phyloP scores from a whole-genome alignment of 2,329 filamentous ascomycete genomes.

The Celoporthe dispersa region DNA sequence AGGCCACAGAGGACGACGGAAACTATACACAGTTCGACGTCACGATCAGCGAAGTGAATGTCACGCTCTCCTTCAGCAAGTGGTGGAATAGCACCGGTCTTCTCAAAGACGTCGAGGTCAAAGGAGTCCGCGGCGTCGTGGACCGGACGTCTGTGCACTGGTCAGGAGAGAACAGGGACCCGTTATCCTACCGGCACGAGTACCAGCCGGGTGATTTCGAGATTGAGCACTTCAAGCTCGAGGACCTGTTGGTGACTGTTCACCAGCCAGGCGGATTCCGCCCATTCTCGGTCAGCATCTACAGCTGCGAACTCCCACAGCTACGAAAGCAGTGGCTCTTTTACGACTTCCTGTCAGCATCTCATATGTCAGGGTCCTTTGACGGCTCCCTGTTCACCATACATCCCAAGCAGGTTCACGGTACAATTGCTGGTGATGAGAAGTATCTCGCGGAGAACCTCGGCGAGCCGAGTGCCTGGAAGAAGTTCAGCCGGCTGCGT shows the following conservation, averaged over 20 bases:
- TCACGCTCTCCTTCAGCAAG: constrained; percentile 95
- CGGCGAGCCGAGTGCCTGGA: constrained; percentile 77
- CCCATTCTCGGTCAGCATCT: constrained; percentile 95
- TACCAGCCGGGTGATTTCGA: constrained; percentile 95
- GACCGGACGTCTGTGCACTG: constrained; percentile 85
- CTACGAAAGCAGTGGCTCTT: constrained; percentile 96
- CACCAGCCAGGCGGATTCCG: constrained; percentile 90
- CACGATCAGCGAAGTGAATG: constrained; percentile 92
- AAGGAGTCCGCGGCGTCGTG: constrained; percentile 88
- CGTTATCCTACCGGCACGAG: constrained; percentile 83
- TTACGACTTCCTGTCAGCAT: constrained; percentile 95
- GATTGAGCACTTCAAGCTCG: constrained; percentile 94
- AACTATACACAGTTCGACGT: constrained; percentile 99
- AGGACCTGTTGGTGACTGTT: constrained; percentile 88
- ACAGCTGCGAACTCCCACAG: constrained; percentile 90
- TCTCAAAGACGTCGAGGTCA: constrained; percentile 89
- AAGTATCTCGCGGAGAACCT: constrained; percentile 60
- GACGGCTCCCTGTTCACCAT: constrained; percentile 97
- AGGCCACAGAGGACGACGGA: constrained; percentile 74
- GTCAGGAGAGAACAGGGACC: constrained; percentile 72
- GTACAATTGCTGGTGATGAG: constrained; percentile 68
- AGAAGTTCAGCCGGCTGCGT: constrained; percentile 90
- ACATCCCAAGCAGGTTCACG: constrained; percentile 88
- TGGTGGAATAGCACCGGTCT: constrained; percentile 98
- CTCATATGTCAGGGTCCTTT: constrained; percentile 93